A percentile compares a stretch with the other conserved stretches of the same genome.
These are phyloP conservation scores for Amylostereum areolatum DNA, from an alignment of 1,284 basidiomycete genomes.

Conservation along the genomic window DNA sequence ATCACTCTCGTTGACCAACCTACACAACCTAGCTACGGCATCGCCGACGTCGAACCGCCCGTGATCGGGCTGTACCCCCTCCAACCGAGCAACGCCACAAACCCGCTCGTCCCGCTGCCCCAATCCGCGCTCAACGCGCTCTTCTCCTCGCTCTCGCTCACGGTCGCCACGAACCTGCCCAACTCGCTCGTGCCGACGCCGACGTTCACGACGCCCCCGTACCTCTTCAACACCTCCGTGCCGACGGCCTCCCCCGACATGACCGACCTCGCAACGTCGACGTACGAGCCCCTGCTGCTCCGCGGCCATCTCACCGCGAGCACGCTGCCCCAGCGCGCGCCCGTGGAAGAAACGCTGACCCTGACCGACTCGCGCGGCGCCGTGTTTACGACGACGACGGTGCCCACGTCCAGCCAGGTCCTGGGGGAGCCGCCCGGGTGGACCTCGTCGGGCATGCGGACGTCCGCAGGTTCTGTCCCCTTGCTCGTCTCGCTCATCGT, in stretches of 20 bases:
- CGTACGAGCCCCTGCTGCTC: conserved; percentile 51
- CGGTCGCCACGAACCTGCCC: conserved; percentile 66
- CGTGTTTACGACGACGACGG: conserved; percentile 23
- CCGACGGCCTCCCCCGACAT: conserved; percentile 42
- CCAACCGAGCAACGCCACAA: conserved; percentile 32
- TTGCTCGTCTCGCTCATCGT: no score
- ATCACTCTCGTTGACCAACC: conserved; percentile 1
- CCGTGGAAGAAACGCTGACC: conserved; percentile 26
- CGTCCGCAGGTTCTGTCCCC: neutral
- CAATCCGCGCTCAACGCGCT: conserved; percentile 42
- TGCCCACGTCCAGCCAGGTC: conserved; percentile 21
- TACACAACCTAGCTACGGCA: conserved; percentile 51
- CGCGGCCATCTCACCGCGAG: conserved; percentile 18
- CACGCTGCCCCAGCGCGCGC: conserved; percentile 27
- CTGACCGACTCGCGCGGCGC: conserved; percentile 28
- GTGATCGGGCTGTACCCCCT: conserved; percentile 69
- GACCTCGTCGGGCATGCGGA: conserved; percentile 3
- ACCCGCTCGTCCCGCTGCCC: conserved; percentile 28
- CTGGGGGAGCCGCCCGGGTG: conserved; percentile 30
- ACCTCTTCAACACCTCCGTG: conserved; percentile 68
- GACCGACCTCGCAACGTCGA: conserved; percentile 61
- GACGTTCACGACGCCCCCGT: conserved; percentile 57
- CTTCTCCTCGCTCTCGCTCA: conserved; percentile 58
- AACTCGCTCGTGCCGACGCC: conserved; percentile 71
- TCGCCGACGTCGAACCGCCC: conserved; percentile 64